These are phyloP conservation scores for Penicillium sp. DNA, from an alignment of 2,329 filamentous ascomycete species.

Conservation along the genomic window DNA sequence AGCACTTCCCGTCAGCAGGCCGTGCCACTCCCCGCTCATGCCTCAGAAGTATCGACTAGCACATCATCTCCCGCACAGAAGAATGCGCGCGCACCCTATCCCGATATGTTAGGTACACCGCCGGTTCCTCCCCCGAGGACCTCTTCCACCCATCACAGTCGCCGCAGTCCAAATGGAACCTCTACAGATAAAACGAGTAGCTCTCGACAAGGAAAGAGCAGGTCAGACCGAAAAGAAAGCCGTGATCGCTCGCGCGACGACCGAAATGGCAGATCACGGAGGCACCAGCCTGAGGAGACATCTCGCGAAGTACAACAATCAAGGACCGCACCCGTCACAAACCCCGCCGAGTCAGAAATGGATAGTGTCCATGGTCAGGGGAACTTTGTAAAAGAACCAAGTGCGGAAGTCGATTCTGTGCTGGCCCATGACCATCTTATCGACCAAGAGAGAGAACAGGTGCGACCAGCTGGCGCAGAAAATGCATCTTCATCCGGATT, in stretches of 20 bases:
- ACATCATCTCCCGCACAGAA: conserved; percentile 30
- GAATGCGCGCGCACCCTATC: conserved; percentile 35
- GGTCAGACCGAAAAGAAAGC: conserved; percentile 38
- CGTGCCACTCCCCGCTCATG: conserved; percentile 43
- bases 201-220: conserved; percentile 43
- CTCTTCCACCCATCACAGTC: conserved; percentile 67
- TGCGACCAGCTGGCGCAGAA: conserved; percentile 62
- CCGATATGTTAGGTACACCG: conserved; percentile 58
- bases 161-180: conserved; percentile 42
- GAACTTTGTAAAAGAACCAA: conserved; percentile 70
- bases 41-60: conserved; percentile 42
- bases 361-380: conserved; percentile 58
- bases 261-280: conserved; percentile 44
- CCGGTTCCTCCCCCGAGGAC: conserved; percentile 77
- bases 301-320: conserved; percentile 37
- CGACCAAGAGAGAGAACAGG: conserved; percentile 69
- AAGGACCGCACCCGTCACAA: conserved; percentile 33
- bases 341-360: conserved; percentile 43
- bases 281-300: conserved; percentile 44
- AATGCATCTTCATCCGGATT: conserved; percentile 31
- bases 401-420: conserved; percentile 74
- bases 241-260: conserved; percentile 40
- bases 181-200: conserved; percentile 37
- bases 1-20: conserved; percentile 48
- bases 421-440: conserved; percentile 73